Percentiles rank a stretch among this genome's conserved stretches.
Evolutionary conservation across 257 asterid species (phyloP).

Genomic region (Asclepias syriaca): DNA sequence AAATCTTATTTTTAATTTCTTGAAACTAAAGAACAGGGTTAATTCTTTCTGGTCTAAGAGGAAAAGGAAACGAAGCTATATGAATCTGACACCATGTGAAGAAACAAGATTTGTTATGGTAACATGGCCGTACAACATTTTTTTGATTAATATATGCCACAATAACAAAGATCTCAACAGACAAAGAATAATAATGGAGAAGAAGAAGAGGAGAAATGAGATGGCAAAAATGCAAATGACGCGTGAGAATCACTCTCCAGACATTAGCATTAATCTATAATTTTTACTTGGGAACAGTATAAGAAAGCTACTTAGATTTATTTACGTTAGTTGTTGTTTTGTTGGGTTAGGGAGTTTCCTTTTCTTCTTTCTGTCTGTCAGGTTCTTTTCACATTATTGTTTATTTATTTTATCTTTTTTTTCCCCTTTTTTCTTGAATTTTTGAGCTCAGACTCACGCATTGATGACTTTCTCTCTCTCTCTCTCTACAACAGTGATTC

Average conservation of each 20-base stretch:
- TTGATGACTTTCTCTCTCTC: constrained; percentile 15
- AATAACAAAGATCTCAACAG: neutral
- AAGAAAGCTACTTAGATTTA: constrained; percentile 7
- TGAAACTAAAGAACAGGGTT: too few species aligned
- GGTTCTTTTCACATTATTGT: constrained; percentile 6
- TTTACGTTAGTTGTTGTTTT: neutral
- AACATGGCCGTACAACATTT: neutral
- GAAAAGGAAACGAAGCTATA: too few species aligned
- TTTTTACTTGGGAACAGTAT: neutral
- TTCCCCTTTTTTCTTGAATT: constrained; percentile 13
- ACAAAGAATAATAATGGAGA: neutral
- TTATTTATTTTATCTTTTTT: neutral
- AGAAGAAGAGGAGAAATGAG: neutral
- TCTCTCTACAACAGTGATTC: constrained; percentile 7
- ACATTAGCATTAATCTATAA: neutral
- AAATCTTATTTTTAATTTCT: too few species aligned
- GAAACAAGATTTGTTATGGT: neutral
- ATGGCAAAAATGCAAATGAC: neutral
- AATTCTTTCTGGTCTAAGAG: too few species aligned
- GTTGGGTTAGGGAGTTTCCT: neutral
- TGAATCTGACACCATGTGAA: too few species aligned
- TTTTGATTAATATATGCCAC: neutral
- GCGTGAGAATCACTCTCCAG: neutral
- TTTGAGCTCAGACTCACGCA: constrained; percentile 34
- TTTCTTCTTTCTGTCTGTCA: constrained; percentile 2